Evolutionary conservation across 2,329 filamentous ascomycete species (phyloP).

Genomic region (Stemphylium beticola): DNA sequence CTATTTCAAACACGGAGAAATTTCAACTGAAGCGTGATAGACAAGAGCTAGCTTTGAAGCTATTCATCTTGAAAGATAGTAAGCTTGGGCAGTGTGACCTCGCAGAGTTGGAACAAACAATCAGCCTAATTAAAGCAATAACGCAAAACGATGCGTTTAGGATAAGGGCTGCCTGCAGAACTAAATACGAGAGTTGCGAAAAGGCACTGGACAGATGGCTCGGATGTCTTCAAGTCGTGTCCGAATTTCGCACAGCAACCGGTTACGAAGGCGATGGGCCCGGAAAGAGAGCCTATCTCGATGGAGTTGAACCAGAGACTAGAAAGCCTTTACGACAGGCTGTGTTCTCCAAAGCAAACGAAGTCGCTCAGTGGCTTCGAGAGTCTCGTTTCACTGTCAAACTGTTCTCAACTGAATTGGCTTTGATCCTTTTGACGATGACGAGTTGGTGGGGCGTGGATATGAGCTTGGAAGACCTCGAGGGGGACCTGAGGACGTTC

Average conservation of each 20-base stretch:
- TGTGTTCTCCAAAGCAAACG: too few relatives aligned
- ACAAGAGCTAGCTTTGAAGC: neutral
- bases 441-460: too few relatives aligned
- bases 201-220: neutral
- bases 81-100: neutral
- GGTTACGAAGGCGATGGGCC: neutral
- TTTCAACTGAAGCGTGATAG: too few relatives aligned
- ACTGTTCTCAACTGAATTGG: too few relatives aligned
- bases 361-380: too few relatives aligned
- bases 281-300: neutral
- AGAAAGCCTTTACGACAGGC: neutral
- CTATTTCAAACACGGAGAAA: too few relatives aligned
- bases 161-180: neutral
- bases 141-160: neutral
- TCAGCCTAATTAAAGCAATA: neutral
- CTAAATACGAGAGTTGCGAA: neutral
- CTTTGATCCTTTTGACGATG: too few relatives aligned
- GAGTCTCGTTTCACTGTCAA: too few relatives aligned
- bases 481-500: too few relatives aligned
- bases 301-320: neutral
- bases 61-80: neutral
- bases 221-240: neutral
- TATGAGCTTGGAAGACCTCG: too few relatives aligned
- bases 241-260: neutral
- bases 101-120: neutral